A percentile compares a stretch with the other conserved stretches of the same genome.
Evolutionary conservation across 768 basidiomycete genomes (phyloP).

Genomic region (Suillus cothurnatus): DNA sequence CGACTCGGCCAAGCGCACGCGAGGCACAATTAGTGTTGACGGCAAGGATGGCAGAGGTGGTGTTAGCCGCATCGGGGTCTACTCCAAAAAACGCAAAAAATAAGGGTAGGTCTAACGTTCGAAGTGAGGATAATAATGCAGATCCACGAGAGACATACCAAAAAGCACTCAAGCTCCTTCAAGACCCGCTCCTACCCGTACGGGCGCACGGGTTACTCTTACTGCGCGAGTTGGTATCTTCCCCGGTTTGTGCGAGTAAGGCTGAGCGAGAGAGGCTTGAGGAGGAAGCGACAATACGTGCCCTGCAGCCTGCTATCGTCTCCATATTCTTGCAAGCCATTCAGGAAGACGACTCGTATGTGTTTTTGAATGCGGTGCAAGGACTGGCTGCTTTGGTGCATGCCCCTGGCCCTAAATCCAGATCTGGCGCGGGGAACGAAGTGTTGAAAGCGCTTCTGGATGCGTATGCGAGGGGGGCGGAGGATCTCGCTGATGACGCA

Average conservation of each 20-base stretch:
- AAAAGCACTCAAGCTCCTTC: constrained; percentile 82
- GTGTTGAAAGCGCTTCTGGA: constrained; percentile 68
- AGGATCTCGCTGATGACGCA: constrained; percentile 46
- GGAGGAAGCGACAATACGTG: constrained; percentile 45
- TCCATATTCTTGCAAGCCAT: constrained; percentile 85
- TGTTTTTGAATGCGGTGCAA: constrained; percentile 91
- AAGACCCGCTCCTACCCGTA: constrained; percentile 92
- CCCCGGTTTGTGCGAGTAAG: constrained; percentile 20
- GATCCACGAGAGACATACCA: constrained; percentile 72
- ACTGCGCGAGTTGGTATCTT: constrained; percentile 72
- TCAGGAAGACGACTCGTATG: constrained; percentile 94
- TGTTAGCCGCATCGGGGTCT: constrained; percentile 44
- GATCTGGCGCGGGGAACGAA: constrained; percentile 42
- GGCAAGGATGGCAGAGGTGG: constrained; percentile 58
- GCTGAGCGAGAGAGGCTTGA: neutral
- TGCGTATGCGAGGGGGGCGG: constrained; percentile 59
- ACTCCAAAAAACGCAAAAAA: constrained; percentile 22
- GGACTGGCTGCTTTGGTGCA: constrained; percentile 88
- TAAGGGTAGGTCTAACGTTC: constrained; percentile 23
- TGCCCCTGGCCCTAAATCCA: constrained; percentile 42
- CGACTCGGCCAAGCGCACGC: constrained; percentile 59
- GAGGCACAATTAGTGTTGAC: constrained; percentile 87
- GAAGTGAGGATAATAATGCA: constrained; percentile 33
- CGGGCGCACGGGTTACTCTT: constrained; percentile 89
- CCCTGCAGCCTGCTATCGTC: constrained; percentile 79